Base-by-base conservation (phyloP, 2,329 filamentous ascomycete genomes). In the Arthroderma sp. region DNA sequence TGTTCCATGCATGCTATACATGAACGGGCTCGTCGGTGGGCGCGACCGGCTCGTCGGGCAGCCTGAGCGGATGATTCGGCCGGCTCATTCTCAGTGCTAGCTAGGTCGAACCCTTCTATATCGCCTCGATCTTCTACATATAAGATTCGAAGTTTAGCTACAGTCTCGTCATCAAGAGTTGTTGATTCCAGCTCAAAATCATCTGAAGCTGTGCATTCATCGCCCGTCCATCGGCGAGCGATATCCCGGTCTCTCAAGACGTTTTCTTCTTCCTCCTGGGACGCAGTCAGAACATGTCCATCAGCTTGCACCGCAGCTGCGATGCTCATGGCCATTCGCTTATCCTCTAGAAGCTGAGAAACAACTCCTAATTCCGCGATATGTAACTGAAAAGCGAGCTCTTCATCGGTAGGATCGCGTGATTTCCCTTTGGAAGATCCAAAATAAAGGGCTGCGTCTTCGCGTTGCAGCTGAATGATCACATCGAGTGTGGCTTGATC, bases 1-100 rank as follows among this genome's bases (percentile, higher is more conserved):
- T 52, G 46, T 27, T 63, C 60, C 9, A 44, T 39, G 48, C 61
- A 64, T 7, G 51, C 53, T 9, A 55, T 45, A 41, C 59, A 61
- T 10, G 38, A 33, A 33, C 27, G 44, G 11, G 31, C 27, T 28
- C 15, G 10, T 8, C 31, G 29, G 33, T 6, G 42, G 32, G 47
- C 9, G 9, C 38, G 39, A 38, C 31, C 33, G 22, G 38, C 11
- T 46, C 47, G 44, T 39, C 11, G 40, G 11, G 42, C 42, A 27
- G 42, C 47, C 29, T 32, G 34, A 40, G 38, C 38, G 43, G 49
- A 44, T 27, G 49, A 51, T 41, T 51, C 42, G 30, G 47, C 42
- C 29, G 6, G 40, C 4, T 44, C 46, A 44, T 8, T 43, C 36
- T 48, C 39, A 29, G 10, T 27, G 34, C 10, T 29, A 28, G 42